phyloP scores from a whole-genome alignment of 2,329 filamentous ascomycete genomes.

The Dendrostoma leiphaemia region DNA sequence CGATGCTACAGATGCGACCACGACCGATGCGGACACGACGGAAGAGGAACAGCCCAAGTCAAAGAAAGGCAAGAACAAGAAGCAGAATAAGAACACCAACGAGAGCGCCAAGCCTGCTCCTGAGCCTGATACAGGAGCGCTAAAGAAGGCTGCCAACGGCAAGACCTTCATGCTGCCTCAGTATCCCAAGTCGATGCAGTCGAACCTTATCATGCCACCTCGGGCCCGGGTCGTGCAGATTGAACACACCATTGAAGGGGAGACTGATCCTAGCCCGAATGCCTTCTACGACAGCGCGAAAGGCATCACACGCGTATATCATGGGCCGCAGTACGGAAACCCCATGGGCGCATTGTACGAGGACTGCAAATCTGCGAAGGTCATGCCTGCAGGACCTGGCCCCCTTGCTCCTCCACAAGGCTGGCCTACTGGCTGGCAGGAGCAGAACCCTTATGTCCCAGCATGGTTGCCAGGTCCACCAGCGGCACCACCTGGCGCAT shows the following conservation, averaged over 20 bases:
- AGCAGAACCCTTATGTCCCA: background rate
- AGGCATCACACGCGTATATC: conserved; percentile 55
- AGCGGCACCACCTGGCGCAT: background rate
- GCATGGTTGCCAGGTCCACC: background rate
- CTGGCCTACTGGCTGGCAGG: background rate
- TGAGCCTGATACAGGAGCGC: conserved; percentile 13
- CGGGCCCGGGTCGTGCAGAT: conserved; percentile 50
- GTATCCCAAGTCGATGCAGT: conserved; percentile 24
- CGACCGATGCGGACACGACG: conserved; percentile 8
- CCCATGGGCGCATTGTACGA: conserved; percentile 43
- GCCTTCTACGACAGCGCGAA: conserved; percentile 55
- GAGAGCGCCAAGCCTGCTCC: conserved; percentile 1
- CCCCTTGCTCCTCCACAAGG: background rate
- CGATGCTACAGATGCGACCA: conserved; percentile 2
- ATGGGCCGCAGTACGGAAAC: conserved; percentile 55
- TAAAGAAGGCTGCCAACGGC: conserved; percentile 16
- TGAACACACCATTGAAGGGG: conserved; percentile 53
- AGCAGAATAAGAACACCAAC: background rate
- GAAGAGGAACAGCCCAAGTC: conserved; percentile 22
- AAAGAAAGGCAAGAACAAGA: conserved; percentile 11
- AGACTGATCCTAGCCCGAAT: conserved; percentile 55
- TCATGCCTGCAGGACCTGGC: background rate
- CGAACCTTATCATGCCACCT: conserved; percentile 47
- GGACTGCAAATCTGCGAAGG: conserved; percentile 1
- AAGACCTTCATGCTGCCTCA: conserved; percentile 16